Conservation (phyloP, 78 protist genomes). For the Tieghemostelium lacteum region DNA sequence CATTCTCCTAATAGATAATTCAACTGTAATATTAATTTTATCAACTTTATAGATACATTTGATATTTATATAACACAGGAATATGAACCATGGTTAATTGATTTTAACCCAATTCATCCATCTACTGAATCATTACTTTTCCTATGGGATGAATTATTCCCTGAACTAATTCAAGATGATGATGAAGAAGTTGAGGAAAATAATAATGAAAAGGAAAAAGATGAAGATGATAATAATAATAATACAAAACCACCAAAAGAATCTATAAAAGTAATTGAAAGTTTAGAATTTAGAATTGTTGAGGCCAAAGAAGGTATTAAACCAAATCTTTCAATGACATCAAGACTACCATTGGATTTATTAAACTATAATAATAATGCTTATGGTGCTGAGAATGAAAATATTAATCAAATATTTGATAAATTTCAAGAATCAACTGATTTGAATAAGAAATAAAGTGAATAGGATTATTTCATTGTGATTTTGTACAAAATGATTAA, state of each 20-base stretch:
- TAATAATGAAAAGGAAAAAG: background rate
- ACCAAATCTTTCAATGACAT: constrained; percentile 53
- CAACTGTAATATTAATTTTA: background rate
- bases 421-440: constrained; percentile 21
- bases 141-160: constrained; percentile 59
- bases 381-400: background rate
- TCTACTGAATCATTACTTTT: constrained; percentile 59
- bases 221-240: background rate
- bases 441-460: background rate
- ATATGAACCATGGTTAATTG: constrained; percentile 15
- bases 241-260: background rate
- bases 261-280: background rate
- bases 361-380: background rate
- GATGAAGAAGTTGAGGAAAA: constrained; percentile 16
- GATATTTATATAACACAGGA: constrained; percentile 38
- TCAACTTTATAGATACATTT: constrained; percentile 17
- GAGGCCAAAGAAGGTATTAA: constrained; percentile 31
- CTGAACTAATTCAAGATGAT: constrained; percentile 15
- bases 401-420: constrained; percentile 22
- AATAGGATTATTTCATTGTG: background rate
- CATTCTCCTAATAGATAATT: background rate
- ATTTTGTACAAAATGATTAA: too few relatives aligned
- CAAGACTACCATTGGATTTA: constrained; percentile 54
- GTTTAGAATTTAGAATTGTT: constrained; percentile 46
- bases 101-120: constrained; percentile 74